Conservation (phyloP, 1,139 yeast genomes). For the Hansenula sp. region DNA sequence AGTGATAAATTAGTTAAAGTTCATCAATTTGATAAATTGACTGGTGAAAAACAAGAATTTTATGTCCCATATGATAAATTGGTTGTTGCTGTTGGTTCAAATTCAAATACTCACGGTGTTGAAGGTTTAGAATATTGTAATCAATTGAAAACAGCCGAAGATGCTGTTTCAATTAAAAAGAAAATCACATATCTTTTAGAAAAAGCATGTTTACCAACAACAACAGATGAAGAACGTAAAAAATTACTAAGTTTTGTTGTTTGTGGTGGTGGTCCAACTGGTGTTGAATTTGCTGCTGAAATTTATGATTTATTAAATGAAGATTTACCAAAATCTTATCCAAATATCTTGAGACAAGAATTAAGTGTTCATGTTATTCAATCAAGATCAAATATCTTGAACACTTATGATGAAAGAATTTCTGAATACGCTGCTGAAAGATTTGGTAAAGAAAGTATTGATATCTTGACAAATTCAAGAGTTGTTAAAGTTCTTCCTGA, state of each 20-base stretch:
- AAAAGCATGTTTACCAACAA: constrained; percentile 56
- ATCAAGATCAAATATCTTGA: constrained; percentile 57
- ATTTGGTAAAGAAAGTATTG: constrained; percentile 53
- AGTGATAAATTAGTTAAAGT: constrained; percentile 51
- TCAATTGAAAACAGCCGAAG: constrained; percentile 60
- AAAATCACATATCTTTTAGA: constrained; percentile 51
- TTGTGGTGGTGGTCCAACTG: constrained; percentile 73
- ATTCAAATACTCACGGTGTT: constrained; percentile 62
- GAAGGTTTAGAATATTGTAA: constrained; percentile 55
- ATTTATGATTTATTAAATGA: constrained; percentile 56
- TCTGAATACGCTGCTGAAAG: constrained; percentile 58
- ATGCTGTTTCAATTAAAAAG: constrained; percentile 52
- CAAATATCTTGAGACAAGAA: constrained; percentile 52
- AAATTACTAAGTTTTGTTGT: constrained; percentile 55
- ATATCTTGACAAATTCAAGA: constrained; percentile 54
- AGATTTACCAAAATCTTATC: constrained; percentile 49
- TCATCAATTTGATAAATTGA: constrained; percentile 32
- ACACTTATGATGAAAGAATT: constrained; percentile 58
- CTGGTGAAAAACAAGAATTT: constrained; percentile 35
- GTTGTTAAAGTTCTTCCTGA: constrained; percentile 51
- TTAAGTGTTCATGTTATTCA: constrained; percentile 61
- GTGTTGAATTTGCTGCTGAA: constrained; percentile 67
- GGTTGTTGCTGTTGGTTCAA: constrained; percentile 61
- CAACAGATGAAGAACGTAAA: constrained; percentile 53
- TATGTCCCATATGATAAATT: constrained; percentile 63